Base-by-base conservation (phyloP, 2,329 filamentous ascomycete species). In the Colletotrichum graminicola region DNA sequence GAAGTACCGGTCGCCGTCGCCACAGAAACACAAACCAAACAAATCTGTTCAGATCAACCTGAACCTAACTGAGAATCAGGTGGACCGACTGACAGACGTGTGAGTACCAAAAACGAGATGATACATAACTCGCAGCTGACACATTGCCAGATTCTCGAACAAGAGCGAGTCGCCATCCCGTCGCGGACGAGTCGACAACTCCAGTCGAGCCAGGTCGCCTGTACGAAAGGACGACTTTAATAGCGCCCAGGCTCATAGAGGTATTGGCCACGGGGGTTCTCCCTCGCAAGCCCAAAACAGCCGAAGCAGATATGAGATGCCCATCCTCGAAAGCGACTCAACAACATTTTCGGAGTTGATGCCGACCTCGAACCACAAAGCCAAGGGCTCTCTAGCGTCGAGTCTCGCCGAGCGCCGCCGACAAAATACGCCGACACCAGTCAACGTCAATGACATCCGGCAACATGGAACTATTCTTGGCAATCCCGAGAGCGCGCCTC, bases 1-100 rank as follows among this genome's bases (percentile, higher is more conserved):
- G 77, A 80, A 62, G 76, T 82, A 51, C 49, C 78, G 77, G 23
- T 82, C 82, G 2, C 76, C 78, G 2, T 82, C 84, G 5, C 80
- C 79, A 5, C 78, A 76, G 49, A 79, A 81, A 63, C 77, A 79
- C 2, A 75, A 76, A 26, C 66, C 74, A 23, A 79, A 81, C 26
- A 80, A 83, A 55, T 82, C 82, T 2, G 77, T 87, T 26, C 82
- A 84, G 49, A 81, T 87, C 39, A 83, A 84, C 32, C 80, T 87
- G 74, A 85, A 85, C 72, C 73, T 87, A 66, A 87, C 84, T 5
- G 83, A 86, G 56, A 82, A 80, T 0, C 84, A 87, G 71, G 82
- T 87, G 79, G 82, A 86, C 67, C 84, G 80, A 70, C 78, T 87
- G 54, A 82, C 85, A 4, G 80, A 84, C 59, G 83, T 81, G 85